Percentiles rank a stretch among this genome's conserved stretches.
phyloP scores from a whole-genome alignment of 306 rosid species.

The Amphicarpaea edgeworthii region DNA sequence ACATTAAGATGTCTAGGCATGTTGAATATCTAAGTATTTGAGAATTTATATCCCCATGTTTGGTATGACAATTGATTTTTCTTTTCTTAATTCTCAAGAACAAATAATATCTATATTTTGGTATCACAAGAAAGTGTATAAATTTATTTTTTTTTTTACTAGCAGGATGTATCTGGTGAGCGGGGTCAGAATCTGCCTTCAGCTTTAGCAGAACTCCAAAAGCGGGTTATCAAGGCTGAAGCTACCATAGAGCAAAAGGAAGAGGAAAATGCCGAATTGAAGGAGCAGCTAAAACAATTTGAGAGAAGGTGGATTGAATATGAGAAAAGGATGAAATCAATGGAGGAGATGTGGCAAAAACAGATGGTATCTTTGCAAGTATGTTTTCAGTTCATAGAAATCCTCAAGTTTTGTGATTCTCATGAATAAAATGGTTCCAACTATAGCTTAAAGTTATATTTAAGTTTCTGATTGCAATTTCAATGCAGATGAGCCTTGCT shows the following conservation, averaged over 20 bases:
- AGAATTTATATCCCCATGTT: not conserved
- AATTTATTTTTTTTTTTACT: constrained; percentile 35
- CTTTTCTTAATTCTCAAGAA: not conserved
- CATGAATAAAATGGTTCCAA: constrained; percentile 14
- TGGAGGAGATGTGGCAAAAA: constrained; percentile 96
- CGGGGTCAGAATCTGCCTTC: constrained; percentile 57
- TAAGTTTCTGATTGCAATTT: constrained; percentile 45
- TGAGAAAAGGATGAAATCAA: constrained; percentile 87
- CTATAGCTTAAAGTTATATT: constrained; percentile 12
- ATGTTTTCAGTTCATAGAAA: constrained; percentile 53
- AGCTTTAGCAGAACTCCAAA: constrained; percentile 73
- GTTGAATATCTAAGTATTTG: not conserved
- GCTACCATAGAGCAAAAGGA: constrained; percentile 82
- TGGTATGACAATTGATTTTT: not conserved
- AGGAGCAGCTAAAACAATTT: constrained; percentile 73
- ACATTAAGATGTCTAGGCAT: not conserved
- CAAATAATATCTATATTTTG: not conserved
- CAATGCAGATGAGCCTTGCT: constrained; percentile 85
- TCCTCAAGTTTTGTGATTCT: constrained; percentile 14
- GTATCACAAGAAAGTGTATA: not conserved
- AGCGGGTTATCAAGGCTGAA: constrained; percentile 76
- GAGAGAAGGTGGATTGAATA: constrained; percentile 92
- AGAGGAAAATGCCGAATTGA: constrained; percentile 82
- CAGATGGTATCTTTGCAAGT: constrained; percentile 98
- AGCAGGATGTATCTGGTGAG: constrained; percentile 56